A percentile compares a stretch with the other conserved stretches of the same genome.
phyloP scores from a whole-genome alignment of 345 rosid genomes.

The Brassica cretica region DNA sequence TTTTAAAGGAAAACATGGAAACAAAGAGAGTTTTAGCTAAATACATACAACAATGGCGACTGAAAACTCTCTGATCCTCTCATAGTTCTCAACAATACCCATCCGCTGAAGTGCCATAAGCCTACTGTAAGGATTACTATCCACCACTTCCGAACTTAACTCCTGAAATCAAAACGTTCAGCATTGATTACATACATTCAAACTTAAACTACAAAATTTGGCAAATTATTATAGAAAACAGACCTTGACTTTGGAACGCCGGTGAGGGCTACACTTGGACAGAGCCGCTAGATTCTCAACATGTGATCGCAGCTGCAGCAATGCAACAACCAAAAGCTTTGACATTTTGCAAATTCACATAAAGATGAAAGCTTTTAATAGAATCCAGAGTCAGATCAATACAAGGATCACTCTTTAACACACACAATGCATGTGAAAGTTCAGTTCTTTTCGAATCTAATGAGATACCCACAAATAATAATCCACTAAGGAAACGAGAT shows the following conservation, averaged over 20 bases:
- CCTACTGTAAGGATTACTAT: conserved; percentile 96
- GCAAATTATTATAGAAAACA: background rate
- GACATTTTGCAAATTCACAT: background rate
- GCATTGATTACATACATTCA: background rate
- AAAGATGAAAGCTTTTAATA: conserved; percentile 6
- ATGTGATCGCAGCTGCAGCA: conserved; percentile 57
- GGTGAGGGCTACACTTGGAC: conserved; percentile 52
- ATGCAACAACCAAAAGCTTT: conserved; percentile 4
- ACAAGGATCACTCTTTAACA: background rate
- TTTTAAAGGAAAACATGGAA: background rate
- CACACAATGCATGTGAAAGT: conserved; percentile 16
- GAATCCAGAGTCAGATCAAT: conserved; percentile 4
- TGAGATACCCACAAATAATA: background rate
- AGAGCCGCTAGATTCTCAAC: conserved; percentile 55
- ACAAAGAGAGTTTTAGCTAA: conserved; percentile 48
- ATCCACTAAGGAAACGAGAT: background rate
- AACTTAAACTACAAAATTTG: background rate
- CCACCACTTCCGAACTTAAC: conserved; percentile 94
- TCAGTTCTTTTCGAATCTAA: background rate
- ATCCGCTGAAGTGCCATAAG: conserved; percentile 99
- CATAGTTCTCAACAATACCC: conserved; percentile 92
- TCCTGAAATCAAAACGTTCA: conserved; percentile 51
- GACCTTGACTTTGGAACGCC: conserved; percentile 84
- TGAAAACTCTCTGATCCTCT: conserved; percentile 81
- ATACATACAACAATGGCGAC: conserved; percentile 93